phyloP scores from a whole-genome alignment of 208 protist species.

The Porcisia hertigi region DNA sequence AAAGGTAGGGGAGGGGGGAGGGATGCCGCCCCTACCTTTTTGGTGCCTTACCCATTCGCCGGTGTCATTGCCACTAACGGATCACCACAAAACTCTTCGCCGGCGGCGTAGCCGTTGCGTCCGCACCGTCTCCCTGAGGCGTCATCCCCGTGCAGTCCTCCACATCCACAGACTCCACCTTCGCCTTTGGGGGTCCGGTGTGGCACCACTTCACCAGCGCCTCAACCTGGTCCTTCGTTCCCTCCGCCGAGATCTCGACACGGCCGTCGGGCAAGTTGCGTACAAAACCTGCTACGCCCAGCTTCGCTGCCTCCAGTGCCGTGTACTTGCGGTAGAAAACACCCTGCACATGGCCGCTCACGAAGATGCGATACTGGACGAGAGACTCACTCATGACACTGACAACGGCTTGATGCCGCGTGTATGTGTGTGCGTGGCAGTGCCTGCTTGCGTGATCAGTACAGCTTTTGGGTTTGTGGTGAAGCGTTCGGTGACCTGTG shows the following conservation, averaged over 20 bases:
- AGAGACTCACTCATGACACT: not conserved
- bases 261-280: conserved; percentile 74
- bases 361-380: conserved; percentile 54
- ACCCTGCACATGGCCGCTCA: conserved; percentile 85
- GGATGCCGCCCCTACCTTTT: not conserved
- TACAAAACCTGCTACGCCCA: conserved; percentile 80
- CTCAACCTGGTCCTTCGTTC: conserved; percentile 37
- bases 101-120: not conserved
- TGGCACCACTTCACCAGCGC: conserved; percentile 76
- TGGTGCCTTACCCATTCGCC: not conserved
- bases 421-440: not conserved
- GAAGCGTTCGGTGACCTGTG: not conserved
- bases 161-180: conserved; percentile 35
- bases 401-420: not conserved
- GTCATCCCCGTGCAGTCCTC: conserved; percentile 8
- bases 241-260: conserved; percentile 81
- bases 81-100: conserved; percentile 2
- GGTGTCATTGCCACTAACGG: not conserved
- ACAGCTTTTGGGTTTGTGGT: not conserved
- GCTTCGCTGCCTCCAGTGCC: conserved; percentile 33
- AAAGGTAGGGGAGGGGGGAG: not conserved
- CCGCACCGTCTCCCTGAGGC: not conserved
- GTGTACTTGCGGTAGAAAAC: conserved; percentile 92
- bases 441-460: not conserved
- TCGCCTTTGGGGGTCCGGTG: conserved; percentile 70